Percentiles rank a stretch among this genome's conserved stretches.
Conservation (phyloP, 805 yeast genomes). For the Spathaspora boniae region DNA sequence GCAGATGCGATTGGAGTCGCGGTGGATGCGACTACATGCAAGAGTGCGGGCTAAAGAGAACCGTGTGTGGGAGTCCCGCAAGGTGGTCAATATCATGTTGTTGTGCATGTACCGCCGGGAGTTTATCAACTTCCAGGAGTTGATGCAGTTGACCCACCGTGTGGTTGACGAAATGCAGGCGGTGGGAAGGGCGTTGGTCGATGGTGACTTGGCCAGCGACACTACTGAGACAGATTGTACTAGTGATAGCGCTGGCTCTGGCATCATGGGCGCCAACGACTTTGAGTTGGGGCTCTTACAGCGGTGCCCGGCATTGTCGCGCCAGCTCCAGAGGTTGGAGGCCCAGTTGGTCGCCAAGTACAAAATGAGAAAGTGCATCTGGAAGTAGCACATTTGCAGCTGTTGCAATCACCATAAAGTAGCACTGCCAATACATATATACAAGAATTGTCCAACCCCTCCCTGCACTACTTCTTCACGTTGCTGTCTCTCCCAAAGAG, state of each 20-base stretch:
- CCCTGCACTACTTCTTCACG: constrained; percentile 1
- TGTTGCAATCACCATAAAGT: background rate
- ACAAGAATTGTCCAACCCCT: background rate
- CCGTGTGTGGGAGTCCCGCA: constrained; percentile 8
- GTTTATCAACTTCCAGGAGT: constrained; percentile 3
- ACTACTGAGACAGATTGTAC: background rate
- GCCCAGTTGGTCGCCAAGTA: constrained; percentile 1
- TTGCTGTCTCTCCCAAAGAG: constrained; percentile 31
- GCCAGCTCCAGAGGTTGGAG: constrained; percentile 4
- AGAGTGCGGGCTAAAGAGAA: constrained; percentile 1
- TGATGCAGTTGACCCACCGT: constrained; percentile 4
- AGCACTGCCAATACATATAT: background rate
- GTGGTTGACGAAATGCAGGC: constrained; percentile 5
- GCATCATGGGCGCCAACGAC: background rate
- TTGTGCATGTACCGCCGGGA: constrained; percentile 5
- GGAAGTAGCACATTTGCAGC: background rate
- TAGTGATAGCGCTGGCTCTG: background rate
- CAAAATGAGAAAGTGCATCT: constrained; percentile 1
- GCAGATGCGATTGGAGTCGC: background rate
- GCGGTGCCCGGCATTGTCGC: constrained; percentile 5
- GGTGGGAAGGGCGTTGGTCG: constrained; percentile 6
- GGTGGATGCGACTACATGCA: background rate
- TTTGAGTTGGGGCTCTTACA: constrained; percentile 5
- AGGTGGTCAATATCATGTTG: constrained; percentile 7
- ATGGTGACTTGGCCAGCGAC: background rate